phyloP scores from a whole-genome alignment of 139 green algal species.

The Ettlia oleoabundans region DNA sequence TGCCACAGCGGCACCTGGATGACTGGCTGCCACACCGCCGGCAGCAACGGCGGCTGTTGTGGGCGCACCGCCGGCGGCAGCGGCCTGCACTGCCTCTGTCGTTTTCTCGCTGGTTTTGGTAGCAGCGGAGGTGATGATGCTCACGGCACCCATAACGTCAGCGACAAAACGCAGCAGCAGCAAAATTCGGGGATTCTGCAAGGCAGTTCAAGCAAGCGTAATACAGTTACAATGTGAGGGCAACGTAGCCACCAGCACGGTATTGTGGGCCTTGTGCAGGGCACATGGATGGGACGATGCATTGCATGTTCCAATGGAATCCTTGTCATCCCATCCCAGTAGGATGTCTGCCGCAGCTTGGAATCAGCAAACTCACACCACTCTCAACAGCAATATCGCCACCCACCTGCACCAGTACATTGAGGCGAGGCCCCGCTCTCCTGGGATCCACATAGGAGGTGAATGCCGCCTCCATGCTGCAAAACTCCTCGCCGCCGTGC shows the following conservation, averaged over 20 bases:
- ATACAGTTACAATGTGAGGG: too few relatives aligned
- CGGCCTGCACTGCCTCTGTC: neutral
- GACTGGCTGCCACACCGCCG: neutral
- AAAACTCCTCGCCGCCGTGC: slow-evolving; percentile 34
- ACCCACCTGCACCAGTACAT: slow-evolving; percentile 48
- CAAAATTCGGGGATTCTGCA: slow-evolving; percentile 55
- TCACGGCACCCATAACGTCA: slow-evolving; percentile 50
- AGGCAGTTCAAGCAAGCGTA: neutral
- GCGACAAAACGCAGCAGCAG: slow-evolving; percentile 60
- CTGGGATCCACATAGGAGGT: slow-evolving; percentile 33
- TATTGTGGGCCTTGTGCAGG: too few relatives aligned
- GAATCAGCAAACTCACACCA: neutral
- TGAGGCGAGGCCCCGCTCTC: slow-evolving; percentile 30
- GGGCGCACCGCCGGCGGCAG: neutral
- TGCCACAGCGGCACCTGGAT: neutral
- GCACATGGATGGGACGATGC: too few relatives aligned
- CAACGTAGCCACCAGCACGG: too few relatives aligned
- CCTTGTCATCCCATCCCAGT: neutral
- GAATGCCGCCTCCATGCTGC: slow-evolving; percentile 33
- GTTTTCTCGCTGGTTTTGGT: neutral
- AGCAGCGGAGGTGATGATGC: slow-evolving; percentile 46
- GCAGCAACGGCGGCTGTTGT: neutral
- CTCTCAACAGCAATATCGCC: too few relatives aligned
- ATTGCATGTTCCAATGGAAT: neutral
- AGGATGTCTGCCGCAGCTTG: too few relatives aligned